Conservation (phyloP, 2,329 filamentous ascomycete genomes). For the Fusarium coffeatum region DNA sequence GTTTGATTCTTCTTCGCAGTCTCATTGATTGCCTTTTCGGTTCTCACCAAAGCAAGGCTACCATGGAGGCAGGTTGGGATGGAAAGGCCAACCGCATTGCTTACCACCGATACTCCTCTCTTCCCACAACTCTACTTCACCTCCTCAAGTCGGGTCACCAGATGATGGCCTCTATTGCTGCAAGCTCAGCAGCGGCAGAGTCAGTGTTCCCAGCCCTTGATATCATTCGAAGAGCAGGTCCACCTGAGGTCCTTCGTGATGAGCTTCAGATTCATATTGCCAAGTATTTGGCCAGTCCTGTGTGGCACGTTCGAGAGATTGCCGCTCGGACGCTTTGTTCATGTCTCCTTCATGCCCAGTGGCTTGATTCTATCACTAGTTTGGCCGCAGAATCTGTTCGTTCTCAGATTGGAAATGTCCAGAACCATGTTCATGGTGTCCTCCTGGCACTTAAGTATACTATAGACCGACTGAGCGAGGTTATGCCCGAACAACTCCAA, state of each 20-base stretch:
- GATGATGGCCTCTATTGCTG: slow-evolving; percentile 55
- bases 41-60: slow-evolving; percentile 75
- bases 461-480: slow-evolving; percentile 63
- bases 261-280: slow-evolving; percentile 69
- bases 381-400: slow-evolving; percentile 51
- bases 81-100: slow-evolving; percentile 73
- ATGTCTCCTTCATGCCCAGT: slow-evolving; percentile 65
- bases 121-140: slow-evolving; percentile 72
- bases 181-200: slow-evolving; percentile 64
- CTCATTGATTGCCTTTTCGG: slow-evolving; percentile 84
- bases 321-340: slow-evolving; percentile 78
- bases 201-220: slow-evolving; percentile 87
- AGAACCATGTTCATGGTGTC: slow-evolving; percentile 69
- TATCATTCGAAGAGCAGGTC: slow-evolving; percentile 77
- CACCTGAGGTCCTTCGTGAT: slow-evolving; percentile 67
- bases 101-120: slow-evolving; percentile 74
- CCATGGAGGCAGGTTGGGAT: slow-evolving; percentile 72
- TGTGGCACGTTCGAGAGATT: slow-evolving; percentile 87
- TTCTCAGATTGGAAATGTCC: slow-evolving; percentile 46
- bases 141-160: slow-evolving; percentile 67
- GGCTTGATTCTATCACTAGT: slow-evolving; percentile 56
- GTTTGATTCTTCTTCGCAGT: slow-evolving; percentile 86
- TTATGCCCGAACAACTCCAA: slow-evolving; percentile 57
- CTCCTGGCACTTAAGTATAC: slow-evolving; percentile 68
- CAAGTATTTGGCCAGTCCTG: slow-evolving; percentile 72